These are phyloP conservation scores for Talaromyces trachyspermus DNA, from an alignment of 495 filamentous ascomycete genomes.

Conservation along the genomic window DNA sequence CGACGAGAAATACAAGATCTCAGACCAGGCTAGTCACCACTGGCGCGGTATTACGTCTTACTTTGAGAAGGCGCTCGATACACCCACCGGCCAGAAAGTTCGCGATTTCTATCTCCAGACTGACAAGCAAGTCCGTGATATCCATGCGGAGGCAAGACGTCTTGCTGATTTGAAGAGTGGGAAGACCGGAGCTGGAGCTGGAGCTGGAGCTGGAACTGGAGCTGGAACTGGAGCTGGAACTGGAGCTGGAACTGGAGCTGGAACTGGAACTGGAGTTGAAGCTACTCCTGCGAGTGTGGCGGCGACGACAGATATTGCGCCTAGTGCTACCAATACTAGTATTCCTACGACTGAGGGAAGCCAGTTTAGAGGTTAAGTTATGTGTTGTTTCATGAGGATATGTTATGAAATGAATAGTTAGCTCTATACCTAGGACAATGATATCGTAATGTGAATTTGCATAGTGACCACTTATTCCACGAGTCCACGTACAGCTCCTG, in stretches of 20 bases:
- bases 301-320: conserved; percentile 15
- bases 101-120: conserved; percentile 76
- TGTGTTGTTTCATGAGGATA: too few relatives aligned
- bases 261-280: too few relatives aligned
- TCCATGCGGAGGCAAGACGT: conserved; percentile 81
- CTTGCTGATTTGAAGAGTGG: conserved; percentile 79
- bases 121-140: conserved; percentile 82
- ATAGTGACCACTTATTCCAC: too few relatives aligned
- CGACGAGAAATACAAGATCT: conserved; percentile 69
- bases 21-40: conserved; percentile 52
- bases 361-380: too few relatives aligned
- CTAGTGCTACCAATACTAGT: conserved; percentile 17
- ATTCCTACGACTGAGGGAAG: conserved; percentile 5
- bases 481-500: too few relatives aligned
- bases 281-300: conserved; percentile 9
- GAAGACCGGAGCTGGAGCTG: conserved; percentile 38
- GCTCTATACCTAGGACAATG: too few relatives aligned
- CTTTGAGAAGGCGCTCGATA: conserved; percentile 85
- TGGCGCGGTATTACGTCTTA: conserved; percentile 67
- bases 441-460: too few relatives aligned
- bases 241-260: too few relatives aligned
- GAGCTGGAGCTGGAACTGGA: too few relatives aligned
- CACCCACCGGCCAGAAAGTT: conserved; percentile 78
- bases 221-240: too few relatives aligned
- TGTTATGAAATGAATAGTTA: too few relatives aligned